Evolutionary conservation across 75 land plant genomes (phyloP), one percentile per base, ranked within the genome.

Genomic region (Selaginella tamariscina): DNA sequence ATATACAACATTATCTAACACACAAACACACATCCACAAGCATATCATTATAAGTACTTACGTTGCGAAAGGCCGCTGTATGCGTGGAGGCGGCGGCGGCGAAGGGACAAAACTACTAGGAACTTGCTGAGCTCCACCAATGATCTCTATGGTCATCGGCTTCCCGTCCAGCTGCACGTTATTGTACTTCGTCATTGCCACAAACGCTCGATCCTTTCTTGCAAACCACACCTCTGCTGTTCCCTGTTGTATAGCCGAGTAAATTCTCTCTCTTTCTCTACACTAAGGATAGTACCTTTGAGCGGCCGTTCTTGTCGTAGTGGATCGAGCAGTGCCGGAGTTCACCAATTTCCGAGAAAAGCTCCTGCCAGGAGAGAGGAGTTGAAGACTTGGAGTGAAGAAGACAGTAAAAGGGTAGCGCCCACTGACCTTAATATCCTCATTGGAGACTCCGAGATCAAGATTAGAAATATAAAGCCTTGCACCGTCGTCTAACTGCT

Each of bases 121-220:
- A n/a, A n/a, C n/a, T n/a, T n/a, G 49, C 49, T 39, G 1, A 59
- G 76, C 73, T 5, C 69, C 33, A 29, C 94, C 97, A 32, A 92
- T 75, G 24, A 89, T 77, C 60, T 93, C 95, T 56, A 93, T 80
- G 64, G 86, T 84, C 84, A 93, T 90, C 29, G 98, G 88, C 39
- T 89, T 93, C 56, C 96, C 98, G 75, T 93, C 98, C 66, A 93
- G 88, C 71, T 89, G 95, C 31, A 89, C 98, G 64, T 83, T 85
- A 77, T 93, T 89, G 81, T 86, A 93, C 56, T 82, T 74, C 75
- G 83, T 89, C 23, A 89, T 73, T 30, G 96, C 95, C 0, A 85
- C 82, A 15, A 84, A 68, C 65, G 95, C 98, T 77, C 89, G 89
- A 30, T 54, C 32, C 56, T 79, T 72, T 24, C 86, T 75, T 31